Base-by-base conservation (phyloP, 176 grass and related monocot species). In the Secale cereale region DNA sequence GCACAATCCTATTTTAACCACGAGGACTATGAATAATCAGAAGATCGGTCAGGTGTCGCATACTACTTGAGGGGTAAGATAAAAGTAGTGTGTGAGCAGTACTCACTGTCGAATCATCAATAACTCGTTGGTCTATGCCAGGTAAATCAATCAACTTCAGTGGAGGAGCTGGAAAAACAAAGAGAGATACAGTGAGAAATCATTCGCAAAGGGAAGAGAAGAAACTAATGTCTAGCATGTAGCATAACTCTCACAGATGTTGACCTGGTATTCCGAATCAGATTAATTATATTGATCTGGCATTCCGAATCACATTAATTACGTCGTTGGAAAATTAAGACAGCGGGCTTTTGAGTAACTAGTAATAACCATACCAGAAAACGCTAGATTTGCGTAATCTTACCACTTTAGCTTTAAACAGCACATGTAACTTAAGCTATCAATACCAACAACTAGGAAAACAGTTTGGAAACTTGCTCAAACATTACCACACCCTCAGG, bases 101-200 rank as follows among this genome's bases (percentile, higher is more conserved):
- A 89, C 81, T 91, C 90, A 94, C 97, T 31, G 84, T 87, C 73
- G 97, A 88, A 80, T 99, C 97, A 77, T 99, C 93, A 22, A 99
- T 84, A 27, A 91, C 88, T 59, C 97, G 88, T 83, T 99, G 97
- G 81, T 99, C 93, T 86, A 99, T 88, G 26, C 97, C 97, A 48
- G 97, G 97, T 83, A 99, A 92, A 89, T 99, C 97, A 78, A 96
- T 91, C 88, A 99, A 92, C 82, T 99, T 99, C 63, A 99, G 65
- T n/a, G 97, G 86, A 85, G 97, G 97, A 86, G 97, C 97, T 99
- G 93, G 76, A 67, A 37, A 82, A 83, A 62, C 4, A 64, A 68
- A 90, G 33, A 39, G 3, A 65, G 69, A 14, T 78, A 52, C 23
- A 27, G 60, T 75, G 54, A 76, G 70, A 85, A 77, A 73, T 60